These are phyloP conservation scores for Cicer cuneatum DNA, from an alignment of 306 rosid genomes.

Conservation along the genomic window DNA sequence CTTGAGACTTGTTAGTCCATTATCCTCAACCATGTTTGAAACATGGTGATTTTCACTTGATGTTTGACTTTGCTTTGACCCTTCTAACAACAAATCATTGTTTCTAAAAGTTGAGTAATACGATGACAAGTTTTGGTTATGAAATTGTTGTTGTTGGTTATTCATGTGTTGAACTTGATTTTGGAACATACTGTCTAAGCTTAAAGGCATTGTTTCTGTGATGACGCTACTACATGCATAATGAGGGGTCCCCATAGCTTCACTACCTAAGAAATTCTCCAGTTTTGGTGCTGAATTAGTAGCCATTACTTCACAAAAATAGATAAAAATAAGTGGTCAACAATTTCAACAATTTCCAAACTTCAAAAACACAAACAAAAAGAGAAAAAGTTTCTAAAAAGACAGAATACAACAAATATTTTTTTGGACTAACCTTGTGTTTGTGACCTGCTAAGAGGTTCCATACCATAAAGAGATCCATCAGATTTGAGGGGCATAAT, in stretches of 20 bases:
- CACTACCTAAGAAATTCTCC: slow-evolving; percentile 83
- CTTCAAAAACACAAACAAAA: neutral
- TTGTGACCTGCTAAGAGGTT: slow-evolving; percentile 65
- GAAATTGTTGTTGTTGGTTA: slow-evolving; percentile 47
- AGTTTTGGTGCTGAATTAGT: slow-evolving; percentile 74
- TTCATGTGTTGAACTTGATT: slow-evolving; percentile 47
- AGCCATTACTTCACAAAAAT: slow-evolving; percentile 59
- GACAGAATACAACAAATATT: neutral
- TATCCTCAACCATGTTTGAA: slow-evolving; percentile 45
- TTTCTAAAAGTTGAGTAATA: slow-evolving; percentile 53
- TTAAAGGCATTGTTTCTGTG: slow-evolving; percentile 69
- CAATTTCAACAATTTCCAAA: neutral
- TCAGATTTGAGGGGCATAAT: slow-evolving; percentile 85
- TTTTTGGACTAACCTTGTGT: slow-evolving; percentile 62
- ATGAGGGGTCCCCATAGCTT: slow-evolving; percentile 72
- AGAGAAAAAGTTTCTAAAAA: neutral
- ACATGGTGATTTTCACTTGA: slow-evolving; percentile 55
- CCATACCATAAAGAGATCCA: slow-evolving; percentile 76
- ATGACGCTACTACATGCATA: slow-evolving; percentile 61
- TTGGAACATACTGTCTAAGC: slow-evolving; percentile 66
- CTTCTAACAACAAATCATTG: slow-evolving; percentile 54
- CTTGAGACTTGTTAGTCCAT: slow-evolving; percentile 49
- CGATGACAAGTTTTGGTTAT: slow-evolving; percentile 50
- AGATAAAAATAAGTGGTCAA: slow-evolving; percentile 37
- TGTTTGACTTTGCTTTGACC: slow-evolving; percentile 51